Percentiles rank a stretch among this genome's conserved stretches.
These are phyloP conservation scores for Colletotrichum agaves DNA, from an alignment of 2,329 filamentous ascomycete genomes.

Conservation along the genomic window DNA sequence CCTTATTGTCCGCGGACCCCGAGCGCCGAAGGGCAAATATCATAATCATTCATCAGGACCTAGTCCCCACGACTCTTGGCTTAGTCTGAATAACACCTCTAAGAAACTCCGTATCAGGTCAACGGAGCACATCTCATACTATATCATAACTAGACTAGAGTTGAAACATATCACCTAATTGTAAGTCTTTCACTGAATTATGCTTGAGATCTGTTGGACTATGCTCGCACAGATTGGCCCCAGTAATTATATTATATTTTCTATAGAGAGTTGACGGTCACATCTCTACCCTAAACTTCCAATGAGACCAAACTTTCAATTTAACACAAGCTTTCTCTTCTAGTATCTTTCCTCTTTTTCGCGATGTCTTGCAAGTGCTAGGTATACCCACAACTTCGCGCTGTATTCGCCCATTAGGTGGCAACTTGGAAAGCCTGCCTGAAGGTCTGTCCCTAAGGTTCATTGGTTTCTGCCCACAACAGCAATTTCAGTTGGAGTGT, in stretches of 20 bases:
- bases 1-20: conserved; percentile 59
- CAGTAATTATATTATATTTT: neutral
- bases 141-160: conserved; percentile 40
- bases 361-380: conserved; percentile 66
- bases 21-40: conserved; percentile 51
- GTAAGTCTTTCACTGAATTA: conserved; percentile 46
- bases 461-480: conserved; percentile 61
- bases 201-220: conserved; percentile 16
- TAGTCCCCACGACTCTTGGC: conserved; percentile 64
- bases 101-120: conserved; percentile 60
- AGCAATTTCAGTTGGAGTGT: conserved; percentile 53
- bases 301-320: conserved; percentile 43
- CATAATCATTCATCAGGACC: conserved; percentile 62
- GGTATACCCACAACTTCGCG: conserved; percentile 64
- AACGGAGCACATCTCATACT: conserved; percentile 62
- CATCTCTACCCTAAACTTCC: no score
- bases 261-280: neutral
- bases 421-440: conserved; percentile 56
- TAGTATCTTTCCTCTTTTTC: conserved; percentile 67
- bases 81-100: conserved; percentile 60
- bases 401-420: conserved; percentile 61
- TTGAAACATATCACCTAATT: conserved; percentile 60
- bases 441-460: conserved; percentile 59
- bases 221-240: neutral
- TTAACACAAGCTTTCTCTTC: conserved; percentile 55